Conservation (phyloP, 208 protist genomes). For the Leishmania lainsoni region DNA sequence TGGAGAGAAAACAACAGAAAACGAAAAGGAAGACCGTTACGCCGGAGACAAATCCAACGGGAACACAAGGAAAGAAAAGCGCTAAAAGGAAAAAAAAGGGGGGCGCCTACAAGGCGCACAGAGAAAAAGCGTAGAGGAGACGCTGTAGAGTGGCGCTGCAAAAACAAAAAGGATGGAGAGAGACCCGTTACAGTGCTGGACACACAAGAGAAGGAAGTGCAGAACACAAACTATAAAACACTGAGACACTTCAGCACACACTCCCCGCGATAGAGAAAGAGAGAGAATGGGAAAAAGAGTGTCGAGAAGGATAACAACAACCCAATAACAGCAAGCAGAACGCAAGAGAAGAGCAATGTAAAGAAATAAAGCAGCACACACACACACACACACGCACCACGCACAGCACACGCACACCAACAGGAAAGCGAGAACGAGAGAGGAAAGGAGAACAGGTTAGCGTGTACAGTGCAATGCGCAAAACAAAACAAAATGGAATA, state of each 20-base stretch:
- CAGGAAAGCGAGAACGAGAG: not conserved
- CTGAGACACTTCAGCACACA: not conserved
- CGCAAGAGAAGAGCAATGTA: too few species aligned
- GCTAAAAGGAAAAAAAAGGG: not conserved
- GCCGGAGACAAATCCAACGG: not conserved
- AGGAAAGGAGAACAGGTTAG: not conserved
- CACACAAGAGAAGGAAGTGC: not conserved
- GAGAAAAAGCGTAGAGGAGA: not conserved
- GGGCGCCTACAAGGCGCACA: not conserved
- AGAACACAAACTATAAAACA: not conserved
- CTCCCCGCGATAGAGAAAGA: not conserved
- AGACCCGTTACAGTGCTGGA: not conserved
- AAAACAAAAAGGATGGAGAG: not conserved
- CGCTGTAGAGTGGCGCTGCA: not conserved
- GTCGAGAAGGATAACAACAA: not conserved
- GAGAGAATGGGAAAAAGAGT: not conserved
- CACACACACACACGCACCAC: too few species aligned
- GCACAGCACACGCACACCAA: not conserved
- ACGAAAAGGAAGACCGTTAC: not conserved
- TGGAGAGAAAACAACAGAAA: not conserved
- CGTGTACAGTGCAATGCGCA: not conserved
- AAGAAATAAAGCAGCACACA: not conserved
- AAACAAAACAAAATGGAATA: not conserved
- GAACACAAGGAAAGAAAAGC: not conserved
- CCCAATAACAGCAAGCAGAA: too few species aligned